phyloP scores from a whole-genome alignment of 495 filamentous ascomycete genomes.

The Hypomontagnella monticulosa region DNA sequence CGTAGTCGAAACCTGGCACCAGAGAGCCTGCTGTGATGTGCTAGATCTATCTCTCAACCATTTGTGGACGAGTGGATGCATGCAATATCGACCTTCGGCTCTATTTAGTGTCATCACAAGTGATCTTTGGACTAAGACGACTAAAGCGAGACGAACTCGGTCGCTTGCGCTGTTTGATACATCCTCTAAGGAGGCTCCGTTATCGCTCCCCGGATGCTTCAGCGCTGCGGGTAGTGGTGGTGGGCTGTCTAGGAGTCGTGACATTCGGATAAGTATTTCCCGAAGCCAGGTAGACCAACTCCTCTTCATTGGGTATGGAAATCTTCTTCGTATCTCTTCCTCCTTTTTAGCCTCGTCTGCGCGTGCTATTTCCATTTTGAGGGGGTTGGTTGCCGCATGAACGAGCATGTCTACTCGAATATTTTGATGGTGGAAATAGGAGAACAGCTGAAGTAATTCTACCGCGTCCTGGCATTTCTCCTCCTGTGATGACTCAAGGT shows the following conservation, averaged over 20 bases:
- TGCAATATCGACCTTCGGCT: conserved; percentile 43
- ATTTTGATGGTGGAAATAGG: conserved; percentile 48
- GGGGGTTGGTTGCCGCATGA: conserved; percentile 31
- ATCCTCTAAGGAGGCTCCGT: background rate
- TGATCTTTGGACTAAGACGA: conserved; percentile 43
- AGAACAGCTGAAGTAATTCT: conserved; percentile 52
- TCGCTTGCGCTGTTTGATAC: background rate
- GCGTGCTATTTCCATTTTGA: conserved; percentile 11
- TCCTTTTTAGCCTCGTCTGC: background rate
- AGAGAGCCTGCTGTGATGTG: conserved; percentile 49
- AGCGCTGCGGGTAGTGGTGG: conserved; percentile 19
- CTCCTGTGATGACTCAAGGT: conserved; percentile 33
- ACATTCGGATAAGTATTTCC: conserved; percentile 1
- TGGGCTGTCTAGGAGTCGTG: background rate
- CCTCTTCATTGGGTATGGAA: background rate
- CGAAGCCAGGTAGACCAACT: conserved; percentile 6
- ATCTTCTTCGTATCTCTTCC: background rate
- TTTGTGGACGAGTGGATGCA: conserved; percentile 54
- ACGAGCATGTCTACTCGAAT: conserved; percentile 49
- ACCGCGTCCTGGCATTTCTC: conserved; percentile 47
- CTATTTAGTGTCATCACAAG: conserved; percentile 33
- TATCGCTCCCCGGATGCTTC: conserved; percentile 14
- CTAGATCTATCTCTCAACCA: conserved; percentile 52
- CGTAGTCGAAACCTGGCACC: conserved; percentile 48
- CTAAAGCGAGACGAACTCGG: conserved; percentile 42